Conservation (phyloP, 192 early-diverging fungal species). For the Coemansia sp. region DNA sequence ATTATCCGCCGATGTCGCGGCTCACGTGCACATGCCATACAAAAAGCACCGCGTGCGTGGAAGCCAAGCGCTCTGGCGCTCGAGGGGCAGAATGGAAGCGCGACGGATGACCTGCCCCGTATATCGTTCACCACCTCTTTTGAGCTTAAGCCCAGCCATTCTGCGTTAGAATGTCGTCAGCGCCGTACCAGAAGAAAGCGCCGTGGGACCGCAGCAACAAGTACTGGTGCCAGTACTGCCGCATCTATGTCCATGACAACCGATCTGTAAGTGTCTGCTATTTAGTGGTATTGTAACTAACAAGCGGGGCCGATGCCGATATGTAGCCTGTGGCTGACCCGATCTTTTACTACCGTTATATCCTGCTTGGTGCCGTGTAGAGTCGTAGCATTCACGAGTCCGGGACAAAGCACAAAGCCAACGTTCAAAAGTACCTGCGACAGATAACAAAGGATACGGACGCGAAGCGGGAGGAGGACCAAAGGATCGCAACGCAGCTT, state of each 20-base stretch:
- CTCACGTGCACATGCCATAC: constrained; percentile 3
- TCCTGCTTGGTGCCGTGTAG: constrained; percentile 23
- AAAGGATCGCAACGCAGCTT: constrained; percentile 61
- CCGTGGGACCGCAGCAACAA: constrained; percentile 63
- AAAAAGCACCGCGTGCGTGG: not conserved
- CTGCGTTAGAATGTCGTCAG: constrained; percentile 10
- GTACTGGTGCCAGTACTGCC: constrained; percentile 84
- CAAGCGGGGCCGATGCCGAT: too few relatives aligned
- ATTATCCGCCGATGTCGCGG: not conserved
- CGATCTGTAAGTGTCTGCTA: constrained; percentile 60
- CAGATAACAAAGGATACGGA: constrained; percentile 61
- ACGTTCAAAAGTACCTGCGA: constrained; percentile 71
- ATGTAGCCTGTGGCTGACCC: too few relatives aligned
- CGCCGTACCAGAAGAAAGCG: constrained; percentile 31
- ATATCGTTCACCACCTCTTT: too few relatives aligned
- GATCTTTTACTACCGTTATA: not conserved
- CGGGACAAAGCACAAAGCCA: constrained; percentile 81
- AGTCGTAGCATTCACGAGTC: constrained; percentile 69
- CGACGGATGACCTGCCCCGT: too few relatives aligned
- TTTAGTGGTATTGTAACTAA: not conserved
- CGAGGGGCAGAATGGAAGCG: too few relatives aligned
- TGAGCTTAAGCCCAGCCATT: not conserved
- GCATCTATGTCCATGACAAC: constrained; percentile 80
- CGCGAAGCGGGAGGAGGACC: constrained; percentile 56
- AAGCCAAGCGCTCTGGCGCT: too few relatives aligned